These are phyloP conservation scores for Boletus rufocinnamomeus DNA, from an alignment of 768 basidiomycete species.

Conservation along the genomic window DNA sequence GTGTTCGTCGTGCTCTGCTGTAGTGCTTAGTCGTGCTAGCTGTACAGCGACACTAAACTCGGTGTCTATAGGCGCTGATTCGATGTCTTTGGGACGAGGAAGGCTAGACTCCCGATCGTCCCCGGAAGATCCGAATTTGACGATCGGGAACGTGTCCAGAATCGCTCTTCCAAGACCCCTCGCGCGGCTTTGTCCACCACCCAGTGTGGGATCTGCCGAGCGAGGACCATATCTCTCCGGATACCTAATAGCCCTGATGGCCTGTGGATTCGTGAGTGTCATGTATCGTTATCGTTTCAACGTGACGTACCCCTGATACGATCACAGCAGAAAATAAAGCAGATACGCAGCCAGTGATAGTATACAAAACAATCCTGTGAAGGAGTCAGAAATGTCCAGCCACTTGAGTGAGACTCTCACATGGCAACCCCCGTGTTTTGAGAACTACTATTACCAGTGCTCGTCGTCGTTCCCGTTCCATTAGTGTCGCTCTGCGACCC, in stretches of 20 bases:
- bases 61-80: slow-evolving; percentile 18
- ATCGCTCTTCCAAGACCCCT: slow-evolving; percentile 90
- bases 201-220: slow-evolving; percentile 32
- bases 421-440: slow-evolving; percentile 73
- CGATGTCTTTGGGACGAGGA: slow-evolving; percentile 35
- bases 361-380: slow-evolving; percentile 74
- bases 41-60: slow-evolving; percentile 4
- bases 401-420: slow-evolving; percentile 41
- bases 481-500: slow-evolving; percentile 21
- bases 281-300: background rate
- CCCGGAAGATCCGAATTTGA: slow-evolving; percentile 67
- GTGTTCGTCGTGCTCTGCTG: background rate
- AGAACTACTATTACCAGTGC: slow-evolving; percentile 12
- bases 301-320: slow-evolving; percentile 67
- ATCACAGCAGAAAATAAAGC: slow-evolving; percentile 84
- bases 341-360: slow-evolving; percentile 87
- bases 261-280: slow-evolving; percentile 42
- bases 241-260: slow-evolving; percentile 81
- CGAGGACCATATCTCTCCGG: slow-evolving; percentile 92
- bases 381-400: slow-evolving; percentile 12
- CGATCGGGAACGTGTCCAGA: slow-evolving; percentile 92
- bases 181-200: slow-evolving; percentile 63
- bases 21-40: slow-evolving; percentile 6
- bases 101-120: slow-evolving; percentile 14
- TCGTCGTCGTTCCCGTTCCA: slow-evolving; percentile 17